Percentiles rank a stretch among this genome's conserved stretches.
Conservation (phyloP, 2,329 filamentous ascomycete genomes). For the Byssoonygena ceratinophila region DNA sequence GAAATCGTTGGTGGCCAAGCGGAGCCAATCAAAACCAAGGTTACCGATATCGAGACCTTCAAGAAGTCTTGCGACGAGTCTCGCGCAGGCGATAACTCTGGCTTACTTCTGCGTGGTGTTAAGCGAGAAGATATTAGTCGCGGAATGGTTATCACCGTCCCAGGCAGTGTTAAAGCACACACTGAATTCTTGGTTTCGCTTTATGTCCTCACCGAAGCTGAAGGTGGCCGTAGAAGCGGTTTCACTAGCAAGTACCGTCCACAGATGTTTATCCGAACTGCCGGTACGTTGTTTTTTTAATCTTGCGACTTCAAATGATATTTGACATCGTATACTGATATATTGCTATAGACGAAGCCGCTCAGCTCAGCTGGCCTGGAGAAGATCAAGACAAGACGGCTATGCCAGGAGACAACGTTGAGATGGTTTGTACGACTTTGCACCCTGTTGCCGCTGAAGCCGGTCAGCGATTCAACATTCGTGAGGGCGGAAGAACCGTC, state of each 20-base stretch:
- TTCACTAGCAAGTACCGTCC: conserved; percentile 96
- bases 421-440: conserved; percentile 85
- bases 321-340: neutral
- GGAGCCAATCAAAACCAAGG: conserved; percentile 89
- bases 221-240: conserved; percentile 92
- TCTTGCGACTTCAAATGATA: neutral
- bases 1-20: conserved; percentile 83
- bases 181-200: conserved; percentile 88
- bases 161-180: conserved; percentile 75
- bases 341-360: conserved; percentile 47
- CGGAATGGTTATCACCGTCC: conserved; percentile 86
- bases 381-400: conserved; percentile 70
- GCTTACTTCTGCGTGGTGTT: conserved; percentile 87
- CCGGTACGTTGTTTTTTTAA: conserved; percentile 51
- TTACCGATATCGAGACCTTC: conserved; percentile 99
- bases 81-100: conserved; percentile 93
- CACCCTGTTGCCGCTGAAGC: conserved; percentile 77
- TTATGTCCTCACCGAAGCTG: conserved; percentile 95
- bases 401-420: conserved; percentile 97
- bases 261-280: conserved; percentile 90
- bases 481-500: conserved; percentile 86
- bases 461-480: conserved; percentile 95
- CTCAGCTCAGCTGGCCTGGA: conserved; percentile 76
- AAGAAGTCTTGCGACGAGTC: conserved; percentile 99
- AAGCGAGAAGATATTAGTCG: conserved; percentile 89